Percentiles rank a stretch among this genome's conserved stretches.
Conservation (phyloP, 352 stramenopile genomes). For the Peronospora belbahrii region DNA sequence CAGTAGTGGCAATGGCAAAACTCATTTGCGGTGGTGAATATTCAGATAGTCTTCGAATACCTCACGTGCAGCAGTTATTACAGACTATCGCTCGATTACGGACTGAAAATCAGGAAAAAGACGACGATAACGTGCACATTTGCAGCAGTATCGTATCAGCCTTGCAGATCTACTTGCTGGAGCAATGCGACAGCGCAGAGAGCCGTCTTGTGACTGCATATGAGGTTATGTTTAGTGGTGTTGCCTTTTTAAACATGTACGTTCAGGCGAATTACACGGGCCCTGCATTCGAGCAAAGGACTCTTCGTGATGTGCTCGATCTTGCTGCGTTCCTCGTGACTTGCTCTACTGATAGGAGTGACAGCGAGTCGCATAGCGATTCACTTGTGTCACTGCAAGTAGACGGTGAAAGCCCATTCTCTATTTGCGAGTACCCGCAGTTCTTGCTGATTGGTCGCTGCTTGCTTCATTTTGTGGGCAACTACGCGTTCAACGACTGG, state of each 20-base stretch:
- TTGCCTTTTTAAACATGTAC: conserved; percentile 70
- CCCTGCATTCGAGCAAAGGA: conserved; percentile 49
- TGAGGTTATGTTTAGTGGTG: conserved; percentile 48
- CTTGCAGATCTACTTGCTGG: conserved; percentile 38
- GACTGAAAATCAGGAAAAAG: conserved; percentile 10
- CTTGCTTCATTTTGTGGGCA: conserved; percentile 58
- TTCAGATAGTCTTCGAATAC: conserved; percentile 43
- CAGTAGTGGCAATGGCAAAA: conserved; percentile 40
- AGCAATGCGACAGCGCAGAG: conserved; percentile 20
- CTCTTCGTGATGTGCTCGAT: conserved; percentile 42
- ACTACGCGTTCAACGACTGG: conserved; percentile 56
- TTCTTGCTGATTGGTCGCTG: conserved; percentile 60
- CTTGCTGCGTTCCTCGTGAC: conserved; percentile 29
- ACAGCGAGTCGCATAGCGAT: conserved; percentile 45
- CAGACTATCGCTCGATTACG: conserved; percentile 7
- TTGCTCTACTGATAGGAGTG: conserved; percentile 16
- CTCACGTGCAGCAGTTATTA: conserved; percentile 28
- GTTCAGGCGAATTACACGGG: conserved; percentile 80
- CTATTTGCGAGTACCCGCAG: conserved; percentile 67
- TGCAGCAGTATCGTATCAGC: conserved; percentile 32
- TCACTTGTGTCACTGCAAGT: conserved; percentile 63
- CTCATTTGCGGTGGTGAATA: conserved; percentile 57
- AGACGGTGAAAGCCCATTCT: conserved; percentile 72
- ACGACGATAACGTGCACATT: conserved; percentile 34
- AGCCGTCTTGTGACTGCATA: conserved; percentile 38